Evolutionary conservation across 192 early-diverging fungal species (phyloP).

Genomic region (Jimgerdemannia flammicorona): DNA sequence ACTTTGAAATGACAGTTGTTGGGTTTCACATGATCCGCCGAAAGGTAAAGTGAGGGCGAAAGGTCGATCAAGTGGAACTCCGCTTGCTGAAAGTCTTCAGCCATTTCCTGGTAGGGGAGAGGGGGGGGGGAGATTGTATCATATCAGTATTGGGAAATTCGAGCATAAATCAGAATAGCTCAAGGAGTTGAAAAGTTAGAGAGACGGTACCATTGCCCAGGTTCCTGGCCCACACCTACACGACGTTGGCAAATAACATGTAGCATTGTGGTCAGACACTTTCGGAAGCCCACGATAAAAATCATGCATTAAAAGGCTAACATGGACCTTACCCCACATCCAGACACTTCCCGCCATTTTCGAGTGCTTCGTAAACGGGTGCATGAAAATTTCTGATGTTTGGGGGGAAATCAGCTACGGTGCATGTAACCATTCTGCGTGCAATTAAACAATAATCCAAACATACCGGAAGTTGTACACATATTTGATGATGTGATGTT

Average conservation of each 20-base stretch:
- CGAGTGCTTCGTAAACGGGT: neutral
- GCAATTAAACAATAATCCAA: neutral
- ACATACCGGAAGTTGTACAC: neutral
- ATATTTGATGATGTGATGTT: neutral
- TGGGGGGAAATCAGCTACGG: neutral
- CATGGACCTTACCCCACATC: neutral
- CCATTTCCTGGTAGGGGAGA: neutral
- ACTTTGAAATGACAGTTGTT: conserved; percentile 4
- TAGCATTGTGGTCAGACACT: neutral
- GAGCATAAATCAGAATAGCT: too few relatives aligned
- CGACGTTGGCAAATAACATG: neutral
- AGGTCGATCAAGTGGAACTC: neutral
- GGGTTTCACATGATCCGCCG: neutral
- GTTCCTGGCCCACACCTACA: neutral
- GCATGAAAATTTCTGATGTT: neutral
- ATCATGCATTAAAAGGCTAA: neutral
- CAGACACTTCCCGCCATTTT: neutral
- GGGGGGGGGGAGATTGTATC: too few relatives aligned
- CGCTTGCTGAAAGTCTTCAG: neutral
- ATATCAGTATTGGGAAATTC: too few relatives aligned
- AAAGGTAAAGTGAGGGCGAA: neutral
- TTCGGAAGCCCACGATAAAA: neutral
- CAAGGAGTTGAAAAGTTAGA: neutral
- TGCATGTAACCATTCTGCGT: neutral
- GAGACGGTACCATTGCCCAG: neutral